These are phyloP conservation scores for Tolypocladium amazonense DNA, from an alignment of 2,329 filamentous ascomycete species.

Conservation along the genomic window DNA sequence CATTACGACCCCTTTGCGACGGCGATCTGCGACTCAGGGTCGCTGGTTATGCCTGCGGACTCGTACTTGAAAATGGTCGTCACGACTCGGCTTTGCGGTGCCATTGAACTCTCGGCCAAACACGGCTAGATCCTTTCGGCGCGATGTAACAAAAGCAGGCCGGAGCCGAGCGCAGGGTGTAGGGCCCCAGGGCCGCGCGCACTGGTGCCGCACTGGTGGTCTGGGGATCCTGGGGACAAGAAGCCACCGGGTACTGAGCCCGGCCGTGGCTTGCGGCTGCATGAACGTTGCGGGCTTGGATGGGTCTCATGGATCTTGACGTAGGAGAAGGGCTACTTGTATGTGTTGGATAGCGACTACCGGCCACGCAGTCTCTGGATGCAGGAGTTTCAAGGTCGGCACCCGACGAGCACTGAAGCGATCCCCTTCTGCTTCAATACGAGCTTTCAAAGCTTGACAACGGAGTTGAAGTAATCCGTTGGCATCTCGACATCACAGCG, in stretches of 20 bases:
- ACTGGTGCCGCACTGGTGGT: not conserved
- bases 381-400: not conserved
- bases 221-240: not conserved
- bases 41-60: not conserved
- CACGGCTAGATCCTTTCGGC: not conserved
- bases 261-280: not conserved
- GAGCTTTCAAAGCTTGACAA: not conserved
- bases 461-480: not conserved
- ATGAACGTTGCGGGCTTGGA: not conserved
- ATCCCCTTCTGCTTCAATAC: not conserved
- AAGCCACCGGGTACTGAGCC: not conserved
- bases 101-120: not conserved
- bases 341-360: not conserved
- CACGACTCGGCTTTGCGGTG: not conserved
- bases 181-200: not conserved
- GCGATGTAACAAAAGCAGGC: not conserved
- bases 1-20: not conserved
- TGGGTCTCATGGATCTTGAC: not conserved
- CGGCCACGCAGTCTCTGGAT: not conserved
- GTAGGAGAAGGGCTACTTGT: not conserved
- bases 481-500: not conserved
- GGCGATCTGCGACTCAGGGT: not conserved
- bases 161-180: not conserved
- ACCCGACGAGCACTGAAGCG: not conserved
- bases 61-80: not conserved